Evolutionary conservation across 306 rosid genomes (phyloP), one percentile per base, ranked within the genome.

Genomic region (Sechiopsis laciniata): DNA sequence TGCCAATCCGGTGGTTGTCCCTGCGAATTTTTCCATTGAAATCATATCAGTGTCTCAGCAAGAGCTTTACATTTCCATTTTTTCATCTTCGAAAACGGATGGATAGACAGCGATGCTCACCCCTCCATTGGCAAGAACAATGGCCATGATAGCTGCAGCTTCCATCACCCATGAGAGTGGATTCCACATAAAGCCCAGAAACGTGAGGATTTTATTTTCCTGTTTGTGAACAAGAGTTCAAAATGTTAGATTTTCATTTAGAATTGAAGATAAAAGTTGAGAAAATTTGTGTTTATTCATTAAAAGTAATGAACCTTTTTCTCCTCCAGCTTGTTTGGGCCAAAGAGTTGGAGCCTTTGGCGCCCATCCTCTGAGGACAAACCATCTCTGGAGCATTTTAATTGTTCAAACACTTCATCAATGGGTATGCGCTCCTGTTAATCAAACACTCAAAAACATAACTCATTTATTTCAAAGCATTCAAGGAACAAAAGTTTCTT

Each of bases 131-230:
- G 97, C 96, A 82, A 92, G 81, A 42, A 77, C 96, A 54, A 92
- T 92, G 24, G 97, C 97, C 97, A 92, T 92, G 78, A 92, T 83
- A 53, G 97, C 97, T 7, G 95, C 97, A 24, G 74, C 42, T 78
- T 92, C 97, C 97, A 92, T 92, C 40, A 92, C 97, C 97, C 97
- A 92, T 2, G 97, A 89, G 0, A 92, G 89, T 52, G 97, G 97
- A 73, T 89, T 92, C 97, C 97, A 92, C 96, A 92, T 92, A 73
- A 92, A 92, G 8, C 97, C 95, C 85, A 92, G 73, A 88, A 92
- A 92, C 67, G 88, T 90, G 2, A 92, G 80, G 37, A 87, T 0
- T 80, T 92, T 92, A 73, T 46, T 90, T 51, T 92, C 96, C 97
- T 92, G 90, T 82, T 74, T 51, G 63, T 65, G 68, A 7, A 46